These are phyloP conservation scores for Colletotrichum brevisporum DNA, from an alignment of 2,329 filamentous ascomycete species.

Conservation along the genomic window DNA sequence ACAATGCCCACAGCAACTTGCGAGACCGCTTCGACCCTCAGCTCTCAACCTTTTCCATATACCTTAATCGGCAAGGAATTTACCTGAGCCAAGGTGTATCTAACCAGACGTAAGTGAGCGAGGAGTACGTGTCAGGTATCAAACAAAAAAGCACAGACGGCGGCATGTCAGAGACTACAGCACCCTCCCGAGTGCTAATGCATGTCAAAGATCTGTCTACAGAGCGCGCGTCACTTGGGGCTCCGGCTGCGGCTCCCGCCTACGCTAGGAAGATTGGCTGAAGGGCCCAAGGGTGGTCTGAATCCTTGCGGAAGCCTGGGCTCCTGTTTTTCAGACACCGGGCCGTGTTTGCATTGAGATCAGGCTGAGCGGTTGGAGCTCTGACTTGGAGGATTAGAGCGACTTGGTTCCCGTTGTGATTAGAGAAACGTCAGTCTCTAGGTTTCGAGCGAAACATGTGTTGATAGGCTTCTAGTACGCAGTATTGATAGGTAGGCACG, in stretches of 20 bases:
- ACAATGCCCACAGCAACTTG: constrained; percentile 16
- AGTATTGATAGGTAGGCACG: no score
- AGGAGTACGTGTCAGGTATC: constrained; percentile 6
- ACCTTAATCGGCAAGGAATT: no score
- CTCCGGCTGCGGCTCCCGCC: not conserved
- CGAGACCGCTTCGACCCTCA: constrained; percentile 23
- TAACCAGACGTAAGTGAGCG: no score
- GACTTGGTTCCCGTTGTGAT: no score
- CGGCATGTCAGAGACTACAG: constrained; percentile 5
- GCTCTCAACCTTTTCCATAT: no score
- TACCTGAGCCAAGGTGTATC: no score
- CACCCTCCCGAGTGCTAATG: constrained; percentile 12
- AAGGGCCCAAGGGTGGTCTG: not conserved
- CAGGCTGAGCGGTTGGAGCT: not conserved
- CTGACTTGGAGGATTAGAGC: not conserved
- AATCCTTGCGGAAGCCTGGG: constrained; percentile 3
- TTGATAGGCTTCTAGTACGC: no score
- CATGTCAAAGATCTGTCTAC: constrained; percentile 33
- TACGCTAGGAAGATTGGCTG: constrained; percentile 10
- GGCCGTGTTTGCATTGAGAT: not conserved
- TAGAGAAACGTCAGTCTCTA: no score
- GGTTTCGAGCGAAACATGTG: no score
- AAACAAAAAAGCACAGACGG: constrained; percentile 14
- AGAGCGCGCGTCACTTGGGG: constrained; percentile 14
- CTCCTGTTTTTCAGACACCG: constrained; percentile 8